phyloP scores from a whole-genome alignment of 352 stramenopile genomes.

The Pythium vanterpoolii region DNA sequence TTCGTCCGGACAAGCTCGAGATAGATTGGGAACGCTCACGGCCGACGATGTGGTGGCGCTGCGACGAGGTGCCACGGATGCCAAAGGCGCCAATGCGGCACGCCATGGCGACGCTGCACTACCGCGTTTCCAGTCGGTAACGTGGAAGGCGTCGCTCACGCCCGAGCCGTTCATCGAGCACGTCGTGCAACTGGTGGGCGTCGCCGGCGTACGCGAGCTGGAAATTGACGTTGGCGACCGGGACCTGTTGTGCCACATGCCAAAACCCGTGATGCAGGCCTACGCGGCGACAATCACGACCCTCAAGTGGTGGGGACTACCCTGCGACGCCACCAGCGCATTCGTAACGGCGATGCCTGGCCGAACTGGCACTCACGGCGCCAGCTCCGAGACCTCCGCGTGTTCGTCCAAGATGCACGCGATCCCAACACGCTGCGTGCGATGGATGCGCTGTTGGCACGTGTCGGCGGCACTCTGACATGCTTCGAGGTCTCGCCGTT shows the following conservation, averaged over 20 bases:
- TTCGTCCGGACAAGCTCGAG: too few relatives aligned
- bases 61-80: not conserved
- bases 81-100: not conserved
- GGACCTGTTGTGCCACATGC: not conserved
- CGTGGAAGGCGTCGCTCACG: conserved; percentile 2
- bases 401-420: not conserved
- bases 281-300: not conserved
- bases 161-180: not conserved
- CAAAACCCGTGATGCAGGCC: conserved; percentile 6
- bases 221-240: conserved; percentile 2
- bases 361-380: not conserved
- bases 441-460: conserved; percentile 8
- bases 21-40: conserved; percentile 6
- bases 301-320: conserved; percentile 2
- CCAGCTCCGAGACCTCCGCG: conserved; percentile 4
- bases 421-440: not conserved
- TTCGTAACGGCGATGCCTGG: conserved; percentile 3
- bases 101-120: not conserved
- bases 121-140: conserved; percentile 6
- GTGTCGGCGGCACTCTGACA: conserved; percentile 1
- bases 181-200: conserved; percentile 9
- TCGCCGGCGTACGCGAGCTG: conserved; percentile 9
- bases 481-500: not conserved
- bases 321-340: conserved; percentile 7
- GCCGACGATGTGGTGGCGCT: conserved; percentile 12